Evolutionary conservation across 176 grass and related monocot species (phyloP), one percentile per base, ranked within the genome.

Genomic region (Saccharum officinarum): DNA sequence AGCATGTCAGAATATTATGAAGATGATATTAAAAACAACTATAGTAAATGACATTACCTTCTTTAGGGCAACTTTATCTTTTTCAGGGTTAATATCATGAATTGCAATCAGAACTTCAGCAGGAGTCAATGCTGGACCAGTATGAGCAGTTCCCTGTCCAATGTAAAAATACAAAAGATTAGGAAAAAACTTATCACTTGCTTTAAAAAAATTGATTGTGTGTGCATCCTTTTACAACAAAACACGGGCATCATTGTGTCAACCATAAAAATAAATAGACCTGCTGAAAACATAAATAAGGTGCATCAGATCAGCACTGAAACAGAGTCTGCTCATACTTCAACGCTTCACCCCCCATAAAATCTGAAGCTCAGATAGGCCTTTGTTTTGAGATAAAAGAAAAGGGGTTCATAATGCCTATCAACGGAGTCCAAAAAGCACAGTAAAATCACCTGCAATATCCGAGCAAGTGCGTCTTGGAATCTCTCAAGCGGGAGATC

Each of bases 91-190:
- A 86, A 99, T 97, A 85, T 97, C 94, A 94, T 99, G 97, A 89
- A 99, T 99, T 40, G 94, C 94, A 80, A 99, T 94, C 26, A 99
- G 86, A 87, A 97, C 97, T 92, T 99, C 97, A 77, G 92, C 83
- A 57, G 97, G 97, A 26, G 97, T 99, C 85, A 99, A 92, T 44
- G 92, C 97, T 79, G 97, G 97, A 80, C 97, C 92, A 47, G 86
- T 92, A 88, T 99, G 97, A 89, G 97, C 90, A 69, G 97, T 97
- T 82, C 97, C 97, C 97, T 99, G 76, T 45, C 26, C 50, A 84
- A 71, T 62, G 9, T 62, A 66, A 25, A 34, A 77, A 54, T 63
- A 76, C 26, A 34, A 80, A 65, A 61, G 10, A 33, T 82, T 77
- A 71, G 18, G 18, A 34, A 62, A 80, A 45, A 42, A 23, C n/a